phyloP scores from a whole-genome alignment of 805 yeast genomes.

The Schwanniomyces yamadae region DNA sequence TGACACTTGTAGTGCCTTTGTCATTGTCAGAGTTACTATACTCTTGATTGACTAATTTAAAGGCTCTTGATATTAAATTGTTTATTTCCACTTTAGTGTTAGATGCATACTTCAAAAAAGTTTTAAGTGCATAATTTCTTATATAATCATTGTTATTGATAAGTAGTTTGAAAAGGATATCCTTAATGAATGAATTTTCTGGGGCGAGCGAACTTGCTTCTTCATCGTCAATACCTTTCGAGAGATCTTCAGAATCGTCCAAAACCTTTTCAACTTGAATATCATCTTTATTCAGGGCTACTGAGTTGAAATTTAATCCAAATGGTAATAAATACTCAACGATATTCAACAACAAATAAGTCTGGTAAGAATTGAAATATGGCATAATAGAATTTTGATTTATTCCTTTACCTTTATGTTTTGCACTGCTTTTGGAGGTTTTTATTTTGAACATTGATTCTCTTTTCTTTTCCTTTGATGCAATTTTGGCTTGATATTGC shows the following conservation, averaged over 20 bases:
- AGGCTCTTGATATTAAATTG: constrained; percentile 30
- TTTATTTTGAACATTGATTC: constrained; percentile 29
- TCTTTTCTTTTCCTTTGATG: constrained; percentile 15
- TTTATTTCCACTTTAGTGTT: constrained; percentile 36
- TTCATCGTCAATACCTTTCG: constrained; percentile 9
- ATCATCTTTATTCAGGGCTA: constrained; percentile 10
- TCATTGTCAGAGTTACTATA: constrained; percentile 17
- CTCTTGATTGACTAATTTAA: constrained; percentile 29
- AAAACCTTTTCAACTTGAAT: constrained; percentile 7
- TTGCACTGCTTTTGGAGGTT: constrained; percentile 14
- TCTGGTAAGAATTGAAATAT: constrained; percentile 35
- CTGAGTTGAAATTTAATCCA: constrained; percentile 33
- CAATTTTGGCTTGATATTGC: background rate
- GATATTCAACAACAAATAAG: constrained; percentile 27
- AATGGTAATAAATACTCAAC: constrained; percentile 33
- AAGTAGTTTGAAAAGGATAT: constrained; percentile 29
- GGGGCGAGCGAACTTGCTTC: background rate
- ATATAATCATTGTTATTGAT: constrained; percentile 34
- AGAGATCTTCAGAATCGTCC: constrained; percentile 4
- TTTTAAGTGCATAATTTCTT: constrained; percentile 32
- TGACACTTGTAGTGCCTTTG: constrained; percentile 7
- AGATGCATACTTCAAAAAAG: constrained; percentile 30
- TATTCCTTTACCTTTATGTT: constrained; percentile 17
- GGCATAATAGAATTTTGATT: constrained; percentile 21
- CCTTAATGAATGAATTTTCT: constrained; percentile 25